These are phyloP conservation scores for Penicillium sp. DNA, from an alignment of 2,329 filamentous ascomycete genomes.

Conservation along the genomic window DNA sequence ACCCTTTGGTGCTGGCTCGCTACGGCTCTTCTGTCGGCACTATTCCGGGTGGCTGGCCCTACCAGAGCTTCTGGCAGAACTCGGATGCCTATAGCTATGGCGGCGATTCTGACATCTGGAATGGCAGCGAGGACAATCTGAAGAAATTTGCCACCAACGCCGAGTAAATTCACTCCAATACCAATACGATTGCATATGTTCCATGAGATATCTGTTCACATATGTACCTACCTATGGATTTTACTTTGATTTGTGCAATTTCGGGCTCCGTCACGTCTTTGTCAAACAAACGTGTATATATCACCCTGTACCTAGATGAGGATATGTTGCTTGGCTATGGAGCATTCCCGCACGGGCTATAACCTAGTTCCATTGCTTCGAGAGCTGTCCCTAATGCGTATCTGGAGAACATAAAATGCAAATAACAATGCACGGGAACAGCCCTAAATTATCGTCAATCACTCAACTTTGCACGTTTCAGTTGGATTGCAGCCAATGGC, in stretches of 20 bases:
- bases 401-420: not conserved
- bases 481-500: too few species aligned
- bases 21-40: conserved; percentile 44
- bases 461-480: too few species aligned
- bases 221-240: not conserved
- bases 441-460: too few species aligned
- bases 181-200: not conserved
- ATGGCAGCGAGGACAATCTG: conserved; percentile 41
- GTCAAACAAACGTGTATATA: too few species aligned
- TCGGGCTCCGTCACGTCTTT: too few species aligned
- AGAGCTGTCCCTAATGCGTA: not conserved
- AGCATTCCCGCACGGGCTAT: too few species aligned
- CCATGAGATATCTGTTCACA: not conserved
- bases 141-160: conserved; percentile 27
- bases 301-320: too few species aligned
- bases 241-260: too few species aligned
- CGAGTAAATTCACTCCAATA: not conserved
- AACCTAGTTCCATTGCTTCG: too few species aligned
- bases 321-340: too few species aligned
- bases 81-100: conserved; percentile 48
- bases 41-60: conserved; percentile 52
- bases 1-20: conserved; percentile 49
- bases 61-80: conserved; percentile 56
- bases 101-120: conserved; percentile 54
- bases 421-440: too few species aligned